phyloP scores from a whole-genome alignment of 2,329 filamentous ascomycete species.

The Tolypocladium paradoxum region DNA sequence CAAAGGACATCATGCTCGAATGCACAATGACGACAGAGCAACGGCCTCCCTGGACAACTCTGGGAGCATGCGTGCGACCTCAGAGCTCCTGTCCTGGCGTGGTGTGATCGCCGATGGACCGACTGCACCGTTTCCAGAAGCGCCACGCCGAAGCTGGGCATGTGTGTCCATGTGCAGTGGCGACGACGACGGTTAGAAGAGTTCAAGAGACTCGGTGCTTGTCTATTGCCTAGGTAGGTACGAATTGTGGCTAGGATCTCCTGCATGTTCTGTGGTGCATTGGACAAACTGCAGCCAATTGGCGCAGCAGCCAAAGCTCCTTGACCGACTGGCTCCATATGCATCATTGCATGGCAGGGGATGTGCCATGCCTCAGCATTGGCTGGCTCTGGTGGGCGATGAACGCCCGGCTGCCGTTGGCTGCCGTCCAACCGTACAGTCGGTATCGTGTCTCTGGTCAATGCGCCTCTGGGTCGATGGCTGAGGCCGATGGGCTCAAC shows the following conservation, averaged over 20 bases:
- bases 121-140: not conserved
- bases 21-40: not conserved
- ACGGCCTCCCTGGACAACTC: not conserved
- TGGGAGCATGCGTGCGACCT: not conserved
- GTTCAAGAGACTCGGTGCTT: no score
- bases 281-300: not conserved
- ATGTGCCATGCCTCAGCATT: not conserved
- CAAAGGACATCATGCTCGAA: not conserved
- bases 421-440: not conserved
- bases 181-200: not conserved
- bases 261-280: not conserved
- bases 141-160: not conserved
- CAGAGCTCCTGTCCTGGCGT: not conserved
- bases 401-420: not conserved
- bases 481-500: not conserved
- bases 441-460: not conserved
- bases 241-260: no score
- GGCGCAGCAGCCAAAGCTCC: not conserved
- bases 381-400: not conserved
- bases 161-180: not conserved
- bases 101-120: conserved; percentile 1
- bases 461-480: not conserved
- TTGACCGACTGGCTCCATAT: not conserved
- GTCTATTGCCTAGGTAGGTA: no score
- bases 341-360: not conserved